phyloP scores from a whole-genome alignment of 179 eudicot genomes.

The Kewa caespitosa region DNA sequence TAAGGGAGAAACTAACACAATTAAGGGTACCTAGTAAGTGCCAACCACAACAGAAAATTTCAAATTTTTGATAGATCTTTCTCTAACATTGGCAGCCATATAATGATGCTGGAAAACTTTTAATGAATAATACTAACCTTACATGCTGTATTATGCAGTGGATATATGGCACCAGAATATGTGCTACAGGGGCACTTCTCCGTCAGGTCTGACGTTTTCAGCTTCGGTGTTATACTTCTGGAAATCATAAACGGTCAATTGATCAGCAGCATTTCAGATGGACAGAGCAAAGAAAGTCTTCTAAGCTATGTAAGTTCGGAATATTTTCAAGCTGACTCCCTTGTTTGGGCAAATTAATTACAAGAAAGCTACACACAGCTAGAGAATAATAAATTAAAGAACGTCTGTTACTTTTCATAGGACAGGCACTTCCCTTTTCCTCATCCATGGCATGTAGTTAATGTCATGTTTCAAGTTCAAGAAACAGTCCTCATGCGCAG shows the following conservation, averaged over 20 bases:
- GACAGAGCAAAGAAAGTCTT: conserved; percentile 17
- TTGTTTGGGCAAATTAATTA: no score
- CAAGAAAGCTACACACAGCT: no score
- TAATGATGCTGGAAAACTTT: not conserved
- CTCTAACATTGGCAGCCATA: not conserved
- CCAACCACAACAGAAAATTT: not conserved
- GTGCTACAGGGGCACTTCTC: conserved; percentile 27
- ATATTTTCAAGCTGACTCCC: no score
- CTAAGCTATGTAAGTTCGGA: conserved; percentile 27
- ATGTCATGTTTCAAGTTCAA: no score
- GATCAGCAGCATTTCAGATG: conserved; percentile 16
- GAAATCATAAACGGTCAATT: conserved; percentile 25
- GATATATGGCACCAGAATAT: conserved; percentile 37
- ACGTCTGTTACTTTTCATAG: no score
- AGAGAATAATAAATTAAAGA: no score
- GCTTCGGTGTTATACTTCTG: conserved; percentile 31
- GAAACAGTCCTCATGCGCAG: no score
- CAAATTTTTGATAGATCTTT: not conserved
- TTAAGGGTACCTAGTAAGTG: conserved; percentile 36
- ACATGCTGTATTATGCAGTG: conserved; percentile 20
- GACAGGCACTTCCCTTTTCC: no score
- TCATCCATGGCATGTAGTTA: no score
- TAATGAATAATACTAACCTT: no score
- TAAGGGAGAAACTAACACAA: conserved; percentile 10
- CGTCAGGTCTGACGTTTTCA: conserved; percentile 31